Evolutionary conservation across 2,329 filamentous ascomycete genomes (phyloP), one percentile per base, ranked within the genome.

Genomic region (Botrytis fabae): DNA sequence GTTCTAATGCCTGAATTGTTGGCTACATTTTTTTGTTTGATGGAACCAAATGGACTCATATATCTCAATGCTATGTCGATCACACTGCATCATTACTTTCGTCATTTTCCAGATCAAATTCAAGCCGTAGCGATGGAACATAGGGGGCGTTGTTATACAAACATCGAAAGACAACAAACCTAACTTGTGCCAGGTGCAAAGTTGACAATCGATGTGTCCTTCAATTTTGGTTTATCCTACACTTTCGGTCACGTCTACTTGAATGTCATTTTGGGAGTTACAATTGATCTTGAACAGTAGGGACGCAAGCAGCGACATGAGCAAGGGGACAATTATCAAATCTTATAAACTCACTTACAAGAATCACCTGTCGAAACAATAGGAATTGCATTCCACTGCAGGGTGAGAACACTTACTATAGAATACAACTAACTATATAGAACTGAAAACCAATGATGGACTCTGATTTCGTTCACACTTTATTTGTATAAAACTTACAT

Each of bases 311-410:
- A 57, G 51, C 3, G 14, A 28, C 9, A 18, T 57, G 51, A 28
- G 28, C 7, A 57, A 18, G n/a, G 1, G n/a, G 3, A 54, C n/a
- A 8, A 8, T 28, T 18, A 9, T 18, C 2, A 57, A 32, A 32
- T 28, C 14, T 14, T 18, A 8, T 28, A 4, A 14, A 14, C 51
- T 28, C n/a, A 57, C 51, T 28, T 32, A 25, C n/a, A 18, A 57
- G 51, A 57, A 57, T 28, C 0, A 9, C 14, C n/a, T 57, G 14
- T 57, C 51, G 3, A 18, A 28, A 57, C 14, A 32, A 18, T 57
- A 1, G 1, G 6, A 18, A 32, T 57, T 8, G 16, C 0, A 28
- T 57, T 28, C 14, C 3, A 32, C 9, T 57, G n/a, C 2, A 2
- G n/a, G 14, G 8, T 32, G n/a, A 57, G 14, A 57, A 18, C 16